These are phyloP conservation scores for Albophoma yamanashiensis DNA, from an alignment of 2,329 filamentous ascomycete species.

Conservation along the genomic window DNA sequence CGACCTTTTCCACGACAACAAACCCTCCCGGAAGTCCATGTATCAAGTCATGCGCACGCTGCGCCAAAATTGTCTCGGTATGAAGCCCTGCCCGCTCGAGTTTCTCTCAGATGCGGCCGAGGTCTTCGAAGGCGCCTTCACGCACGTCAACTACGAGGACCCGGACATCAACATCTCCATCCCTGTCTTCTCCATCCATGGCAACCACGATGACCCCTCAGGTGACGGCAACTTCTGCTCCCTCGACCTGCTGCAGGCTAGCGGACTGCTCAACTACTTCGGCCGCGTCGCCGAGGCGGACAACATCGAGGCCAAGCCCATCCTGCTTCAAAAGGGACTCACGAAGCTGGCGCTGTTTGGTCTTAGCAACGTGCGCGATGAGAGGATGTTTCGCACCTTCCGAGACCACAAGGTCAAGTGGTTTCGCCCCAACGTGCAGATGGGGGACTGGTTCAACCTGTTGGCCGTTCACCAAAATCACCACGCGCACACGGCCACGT, in stretches of 20 bases:
- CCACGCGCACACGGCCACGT: slow-evolving; percentile 79
- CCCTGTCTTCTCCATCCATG: slow-evolving; percentile 95
- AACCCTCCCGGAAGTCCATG: slow-evolving; percentile 88
- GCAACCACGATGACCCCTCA: slow-evolving; percentile 97
- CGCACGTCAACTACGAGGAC: slow-evolving; percentile 96
- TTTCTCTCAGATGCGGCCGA: slow-evolving; percentile 89
- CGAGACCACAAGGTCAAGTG: slow-evolving; percentile 89
- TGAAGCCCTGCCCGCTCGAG: slow-evolving; percentile 91
- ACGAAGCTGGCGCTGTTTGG: slow-evolving; percentile 93
- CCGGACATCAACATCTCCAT: slow-evolving; percentile 95
- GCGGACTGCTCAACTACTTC: slow-evolving; percentile 91
- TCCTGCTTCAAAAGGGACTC: slow-evolving; percentile 83
- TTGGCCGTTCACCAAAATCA: slow-evolving; percentile 96
- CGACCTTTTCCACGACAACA: slow-evolving; percentile 97
- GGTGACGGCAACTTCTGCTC: slow-evolving; percentile 89
- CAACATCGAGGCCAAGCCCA: slow-evolving; percentile 84
- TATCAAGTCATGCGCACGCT: slow-evolving; percentile 96
- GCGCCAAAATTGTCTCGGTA: slow-evolving; percentile 85
- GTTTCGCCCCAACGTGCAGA: slow-evolving; percentile 71
- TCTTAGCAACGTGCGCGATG: slow-evolving; percentile 90
- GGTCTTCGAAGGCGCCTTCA: slow-evolving; percentile 81
- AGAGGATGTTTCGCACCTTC: slow-evolving; percentile 89
- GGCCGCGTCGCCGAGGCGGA: slow-evolving; percentile 85
- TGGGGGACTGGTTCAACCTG: slow-evolving; percentile 88
- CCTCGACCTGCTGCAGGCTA: slow-evolving; percentile 81